Evolutionary conservation across 1,284 basidiomycete species (phyloP).

Genomic region (Rhodotorula sp.): DNA sequence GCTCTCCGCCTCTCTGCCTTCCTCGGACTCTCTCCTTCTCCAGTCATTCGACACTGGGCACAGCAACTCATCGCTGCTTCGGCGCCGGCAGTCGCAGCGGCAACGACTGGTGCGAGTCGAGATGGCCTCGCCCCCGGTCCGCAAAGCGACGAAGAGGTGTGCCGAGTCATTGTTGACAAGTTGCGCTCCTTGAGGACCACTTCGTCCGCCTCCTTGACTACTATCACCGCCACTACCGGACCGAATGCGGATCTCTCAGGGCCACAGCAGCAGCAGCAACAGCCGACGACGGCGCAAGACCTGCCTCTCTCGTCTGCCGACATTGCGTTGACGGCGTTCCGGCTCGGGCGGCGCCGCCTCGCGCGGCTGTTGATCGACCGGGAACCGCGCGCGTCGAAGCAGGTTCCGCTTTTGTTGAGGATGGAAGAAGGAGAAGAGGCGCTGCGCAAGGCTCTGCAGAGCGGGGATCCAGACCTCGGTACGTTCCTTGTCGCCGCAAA

Average conservation of each 20-base stretch:
- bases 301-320: constrained; percentile 83
- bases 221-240: constrained; percentile 50
- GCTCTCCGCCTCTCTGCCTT: constrained; percentile 86
- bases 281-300: neutral
- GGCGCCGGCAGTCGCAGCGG: constrained; percentile 9
- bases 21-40: constrained; percentile 76
- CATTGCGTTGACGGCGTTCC: constrained; percentile 91
- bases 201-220: neutral
- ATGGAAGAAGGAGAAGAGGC: constrained; percentile 95
- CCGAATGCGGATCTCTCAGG: neutral
- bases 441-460: constrained; percentile 84
- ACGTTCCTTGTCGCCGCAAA: constrained; percentile 40
- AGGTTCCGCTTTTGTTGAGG: constrained; percentile 82
- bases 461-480: constrained; percentile 94
- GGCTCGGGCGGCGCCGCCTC: constrained; percentile 75
- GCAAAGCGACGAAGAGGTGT: constrained; percentile 9
- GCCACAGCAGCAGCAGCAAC: neutral
- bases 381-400: constrained; percentile 83
- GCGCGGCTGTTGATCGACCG: constrained; percentile 90
- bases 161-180: constrained; percentile 44
- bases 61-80: constrained; percentile 75
- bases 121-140: neutral
- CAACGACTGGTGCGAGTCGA: neutral
- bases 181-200: constrained; percentile 7
- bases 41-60: constrained; percentile 94